These are phyloP conservation scores for Discostella pseudostelligera DNA, from an alignment of 108 stramenopile species.

Conservation along the genomic window DNA sequence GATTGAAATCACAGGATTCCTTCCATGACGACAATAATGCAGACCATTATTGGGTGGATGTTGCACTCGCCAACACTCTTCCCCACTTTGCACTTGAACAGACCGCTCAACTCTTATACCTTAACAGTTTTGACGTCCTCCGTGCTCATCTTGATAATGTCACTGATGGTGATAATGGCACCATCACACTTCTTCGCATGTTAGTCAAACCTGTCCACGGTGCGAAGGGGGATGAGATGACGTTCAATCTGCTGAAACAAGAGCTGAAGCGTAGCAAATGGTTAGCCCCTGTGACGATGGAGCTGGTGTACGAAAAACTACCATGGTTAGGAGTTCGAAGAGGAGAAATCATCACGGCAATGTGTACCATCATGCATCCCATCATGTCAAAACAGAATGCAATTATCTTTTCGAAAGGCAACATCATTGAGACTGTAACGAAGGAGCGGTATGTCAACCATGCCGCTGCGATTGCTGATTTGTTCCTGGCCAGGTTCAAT, in stretches of 20 bases:
- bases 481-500: constrained; percentile 88
- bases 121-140: constrained; percentile 86
- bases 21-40: constrained; percentile 48
- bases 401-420: constrained; percentile 79
- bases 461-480: constrained; percentile 84
- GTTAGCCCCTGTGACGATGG: constrained; percentile 86
- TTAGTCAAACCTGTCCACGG: constrained; percentile 57
- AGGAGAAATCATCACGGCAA: constrained; percentile 90
- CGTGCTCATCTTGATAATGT: constrained; percentile 91
- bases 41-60: constrained; percentile 84
- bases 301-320: constrained; percentile 80
- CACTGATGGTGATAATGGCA: constrained; percentile 89
- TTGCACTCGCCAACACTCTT: constrained; percentile 90
- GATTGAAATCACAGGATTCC: constrained; percentile 26
- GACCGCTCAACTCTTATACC: constrained; percentile 73
- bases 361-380: constrained; percentile 89
- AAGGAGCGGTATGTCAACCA: constrained; percentile 60
- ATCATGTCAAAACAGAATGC: constrained; percentile 84
- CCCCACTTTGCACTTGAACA: constrained; percentile 87
- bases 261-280: constrained; percentile 90
- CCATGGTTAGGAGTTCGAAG: constrained; percentile 74
- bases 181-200: constrained; percentile 86
- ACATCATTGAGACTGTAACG: constrained; percentile 66
- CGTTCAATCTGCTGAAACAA: constrained; percentile 59
- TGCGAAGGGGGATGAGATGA: constrained; percentile 39